Evolutionary conservation across 495 filamentous ascomycete species (phyloP).

Genomic region (Endocarpon pusillum): DNA sequence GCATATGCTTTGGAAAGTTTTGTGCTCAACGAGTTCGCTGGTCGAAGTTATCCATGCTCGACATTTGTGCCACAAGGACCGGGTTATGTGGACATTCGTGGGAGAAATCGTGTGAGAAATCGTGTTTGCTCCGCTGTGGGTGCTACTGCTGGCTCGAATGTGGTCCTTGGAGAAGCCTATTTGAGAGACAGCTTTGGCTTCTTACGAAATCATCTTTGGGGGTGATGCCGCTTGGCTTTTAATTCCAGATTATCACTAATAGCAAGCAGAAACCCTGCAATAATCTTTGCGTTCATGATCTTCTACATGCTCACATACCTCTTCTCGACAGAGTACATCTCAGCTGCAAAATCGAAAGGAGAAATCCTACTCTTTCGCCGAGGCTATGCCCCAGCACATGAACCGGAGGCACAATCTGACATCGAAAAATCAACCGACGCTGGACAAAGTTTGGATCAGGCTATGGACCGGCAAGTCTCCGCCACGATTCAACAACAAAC

Average conservation of each 20-base stretch:
- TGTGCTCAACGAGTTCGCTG: constrained; percentile 79
- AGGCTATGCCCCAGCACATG: constrained; percentile 20
- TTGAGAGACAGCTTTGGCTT: constrained; percentile 44
- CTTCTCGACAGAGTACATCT: constrained; percentile 52
- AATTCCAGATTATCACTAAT: too few relatives aligned
- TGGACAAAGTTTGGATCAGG: constrained; percentile 25
- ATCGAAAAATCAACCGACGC: constrained; percentile 14
- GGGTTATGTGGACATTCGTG: constrained; percentile 29
- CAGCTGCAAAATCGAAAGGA: constrained; percentile 66
- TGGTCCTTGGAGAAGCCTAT: constrained; percentile 53
- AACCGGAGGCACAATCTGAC: constrained; percentile 17
- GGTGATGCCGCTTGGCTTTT: too few relatives aligned
- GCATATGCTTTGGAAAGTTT: constrained; percentile 75
- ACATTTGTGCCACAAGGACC: constrained; percentile 38
- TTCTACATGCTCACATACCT: constrained; percentile 53
- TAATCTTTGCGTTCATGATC: constrained; percentile 57
- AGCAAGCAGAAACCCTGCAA: constrained; percentile 74
- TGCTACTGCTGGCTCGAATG: constrained; percentile 34
- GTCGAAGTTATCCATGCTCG: constrained; percentile 45
- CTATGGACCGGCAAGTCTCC: constrained; percentile 2
- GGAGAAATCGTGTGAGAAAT: constrained; percentile 19
- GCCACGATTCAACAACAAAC: constrained; percentile 34
- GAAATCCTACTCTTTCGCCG: constrained; percentile 65
- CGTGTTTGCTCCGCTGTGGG: constrained; percentile 44
- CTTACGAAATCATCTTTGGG: constrained; percentile 46